These are phyloP conservation scores for Penicillium sp. DNA, from an alignment of 2,329 filamentous ascomycete species.

Conservation along the genomic window DNA sequence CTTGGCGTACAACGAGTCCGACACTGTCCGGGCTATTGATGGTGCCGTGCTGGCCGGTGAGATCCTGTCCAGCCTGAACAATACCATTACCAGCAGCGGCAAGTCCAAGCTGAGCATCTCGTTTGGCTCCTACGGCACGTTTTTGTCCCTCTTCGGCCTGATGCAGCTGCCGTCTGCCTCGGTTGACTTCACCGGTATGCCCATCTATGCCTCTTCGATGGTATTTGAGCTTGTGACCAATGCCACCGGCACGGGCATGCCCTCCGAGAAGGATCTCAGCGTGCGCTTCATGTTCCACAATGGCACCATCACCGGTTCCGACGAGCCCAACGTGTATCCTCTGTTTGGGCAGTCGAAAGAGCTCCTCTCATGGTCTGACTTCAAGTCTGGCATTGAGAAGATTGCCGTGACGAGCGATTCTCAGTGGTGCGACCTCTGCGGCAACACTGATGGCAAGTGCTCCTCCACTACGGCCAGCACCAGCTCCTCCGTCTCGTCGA, in stretches of 20 bases:
- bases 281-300: slow-evolving; percentile 67
- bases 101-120: slow-evolving; percentile 53
- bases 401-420: slow-evolving; percentile 67
- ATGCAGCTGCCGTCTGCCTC: slow-evolving; percentile 54
- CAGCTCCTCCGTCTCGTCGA: slow-evolving; percentile 24
- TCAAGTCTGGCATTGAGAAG: slow-evolving; percentile 63
- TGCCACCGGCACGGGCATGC: slow-evolving; percentile 43
- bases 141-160: slow-evolving; percentile 64
- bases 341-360: slow-evolving; percentile 60
- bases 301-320: slow-evolving; percentile 53
- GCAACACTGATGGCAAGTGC: slow-evolving; percentile 70
- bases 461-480: slow-evolving; percentile 40
- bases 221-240: slow-evolving; percentile 72
- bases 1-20: slow-evolving; percentile 72
- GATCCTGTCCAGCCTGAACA: slow-evolving; percentile 52
- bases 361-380: slow-evolving; percentile 68
- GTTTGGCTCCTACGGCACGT: slow-evolving; percentile 64
- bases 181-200: slow-evolving; percentile 70
- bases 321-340: slow-evolving; percentile 57
- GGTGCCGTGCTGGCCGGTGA: slow-evolving; percentile 68
- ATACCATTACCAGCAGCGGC: slow-evolving; percentile 41
- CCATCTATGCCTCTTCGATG: slow-evolving; percentile 83
- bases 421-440: slow-evolving; percentile 75
- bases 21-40: slow-evolving; percentile 52
- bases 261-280: slow-evolving; percentile 52